phyloP scores from a whole-genome alignment of 1,139 yeast genomes.

The Arxiozyma slooffiae region DNA sequence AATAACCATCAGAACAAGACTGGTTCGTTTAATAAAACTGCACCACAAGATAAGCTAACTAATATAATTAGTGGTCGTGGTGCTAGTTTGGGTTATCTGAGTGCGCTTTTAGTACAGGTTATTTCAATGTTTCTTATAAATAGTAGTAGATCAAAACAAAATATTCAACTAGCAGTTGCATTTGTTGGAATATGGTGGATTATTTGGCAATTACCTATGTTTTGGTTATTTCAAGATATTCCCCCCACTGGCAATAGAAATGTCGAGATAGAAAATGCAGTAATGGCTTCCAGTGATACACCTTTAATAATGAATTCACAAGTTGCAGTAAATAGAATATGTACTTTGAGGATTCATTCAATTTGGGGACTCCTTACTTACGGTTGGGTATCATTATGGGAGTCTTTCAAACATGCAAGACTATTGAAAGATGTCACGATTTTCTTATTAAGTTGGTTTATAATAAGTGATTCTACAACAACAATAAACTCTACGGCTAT shows the following conservation, averaged over 20 bases:
- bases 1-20: background rate
- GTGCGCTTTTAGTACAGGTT: slow-evolving; percentile 55
- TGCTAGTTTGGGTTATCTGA: slow-evolving; percentile 53
- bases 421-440: slow-evolving; percentile 49
- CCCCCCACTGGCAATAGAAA: slow-evolving; percentile 1
- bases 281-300: background rate
- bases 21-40: slow-evolving; percentile 19
- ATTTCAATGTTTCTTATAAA: slow-evolving; percentile 42
- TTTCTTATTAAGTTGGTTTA: slow-evolving; percentile 59
- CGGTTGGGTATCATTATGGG: slow-evolving; percentile 50
- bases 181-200: slow-evolving; percentile 67
- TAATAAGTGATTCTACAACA: slow-evolving; percentile 58
- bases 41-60: slow-evolving; percentile 20
- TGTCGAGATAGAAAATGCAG: background rate
- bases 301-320: background rate
- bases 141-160: slow-evolving; percentile 36
- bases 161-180: slow-evolving; percentile 47
- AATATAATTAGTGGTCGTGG: slow-evolving; percentile 54
- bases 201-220: slow-evolving; percentile 50
- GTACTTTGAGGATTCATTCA: background rate
- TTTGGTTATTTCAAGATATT: slow-evolving; percentile 34
- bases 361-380: slow-evolving; percentile 32
- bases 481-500: slow-evolving; percentile 69
- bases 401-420: slow-evolving; percentile 46
- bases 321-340: background rate